Base-by-base conservation (phyloP, 768 basidiomycete species). In the Baorangia bicolor region DNA sequence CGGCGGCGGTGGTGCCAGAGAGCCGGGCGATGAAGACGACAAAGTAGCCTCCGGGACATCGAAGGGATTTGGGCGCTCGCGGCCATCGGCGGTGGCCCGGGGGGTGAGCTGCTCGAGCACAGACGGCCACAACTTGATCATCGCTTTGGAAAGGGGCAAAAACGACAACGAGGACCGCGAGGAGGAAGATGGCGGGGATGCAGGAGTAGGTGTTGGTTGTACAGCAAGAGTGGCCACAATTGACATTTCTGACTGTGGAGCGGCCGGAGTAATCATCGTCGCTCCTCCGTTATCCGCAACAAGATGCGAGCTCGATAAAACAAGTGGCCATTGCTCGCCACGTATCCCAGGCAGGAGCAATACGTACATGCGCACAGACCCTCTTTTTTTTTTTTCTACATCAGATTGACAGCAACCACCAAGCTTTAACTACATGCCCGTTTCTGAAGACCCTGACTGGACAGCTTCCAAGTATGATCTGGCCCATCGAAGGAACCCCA, bases 81-180 rank as follows among this genome's bases (percentile, higher is more conserved):
- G 73, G 60, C 76, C 73, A 60, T 75, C 73, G 52, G 74, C 66
- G 39, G 63, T 65, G 12, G 80, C 78, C 51, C 78, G 78, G 35
- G 88, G 87, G 0, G 88, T 92, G 49, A 81, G 75, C 64, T 83
- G 84, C 63, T 85, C 85, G 49, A 68, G 69, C 59, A 71, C 69
- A 51, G 66, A 67, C 47, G 85, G 81, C 90, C 90, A 88, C 58
- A 90, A 75, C 66, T 83, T 86, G 61, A 90, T 76, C 84, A 90
- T 88, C 51, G 71, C 68, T 59, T 67, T 69, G 38, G 70, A 67
- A 5, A 71, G 49, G 9, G 65, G 56, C 20, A 60, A 53, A 47
- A 58, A 68, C 25, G 69, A 69, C 27, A 58, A 60, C 47, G 61
- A 64, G 35, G 63, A 30, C 18, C 43, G 57, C 10, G 61, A 50